Percentiles rank a stretch among this genome's conserved stretches.
These are phyloP conservation scores for Penicillium janthinellum DNA, from an alignment of 2,329 filamentous ascomycete genomes.

Conservation along the genomic window DNA sequence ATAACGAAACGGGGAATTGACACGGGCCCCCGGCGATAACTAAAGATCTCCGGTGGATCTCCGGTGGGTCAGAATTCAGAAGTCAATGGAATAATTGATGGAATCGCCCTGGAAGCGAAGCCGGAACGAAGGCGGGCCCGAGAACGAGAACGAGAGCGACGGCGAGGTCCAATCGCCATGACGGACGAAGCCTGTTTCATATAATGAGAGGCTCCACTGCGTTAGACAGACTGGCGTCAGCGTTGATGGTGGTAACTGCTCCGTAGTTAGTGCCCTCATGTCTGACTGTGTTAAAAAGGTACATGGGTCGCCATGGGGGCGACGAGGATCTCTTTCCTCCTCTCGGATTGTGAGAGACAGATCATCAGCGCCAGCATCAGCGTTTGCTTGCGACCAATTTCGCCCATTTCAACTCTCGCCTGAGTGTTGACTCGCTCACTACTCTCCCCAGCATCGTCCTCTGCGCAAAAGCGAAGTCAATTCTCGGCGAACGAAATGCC, in stretches of 20 bases:
- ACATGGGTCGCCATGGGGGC: not conserved
- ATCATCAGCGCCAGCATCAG: not conserved
- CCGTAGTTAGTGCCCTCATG: not conserved
- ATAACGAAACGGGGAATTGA: no score
- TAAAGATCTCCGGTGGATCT: constrained; percentile 2
- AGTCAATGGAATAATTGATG: not conserved
- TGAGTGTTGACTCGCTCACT: not conserved
- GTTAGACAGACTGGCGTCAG: not conserved
- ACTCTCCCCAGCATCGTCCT: not conserved
- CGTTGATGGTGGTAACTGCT: constrained; percentile 1
- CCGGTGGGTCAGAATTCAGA: not conserved
- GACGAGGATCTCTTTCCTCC: not conserved
- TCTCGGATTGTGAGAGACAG: not conserved
- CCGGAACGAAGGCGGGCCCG: constrained; percentile 23
- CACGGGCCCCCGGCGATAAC: not conserved
- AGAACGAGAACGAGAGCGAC: constrained; percentile 29
- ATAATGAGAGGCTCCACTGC: constrained; percentile 1
- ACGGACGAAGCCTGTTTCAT: not conserved
- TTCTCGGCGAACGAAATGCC: constrained; percentile 14
- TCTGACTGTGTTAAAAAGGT: constrained; percentile 2
- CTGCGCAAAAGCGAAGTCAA: not conserved
- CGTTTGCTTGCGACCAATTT: not conserved
- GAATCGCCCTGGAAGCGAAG: constrained; percentile 17
- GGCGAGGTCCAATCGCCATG: constrained; percentile 14
- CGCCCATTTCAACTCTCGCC: not conserved